Base-by-base conservation (phyloP, 2,329 filamentous ascomycete genomes). In the Paraconiothyrium brasiliense region DNA sequence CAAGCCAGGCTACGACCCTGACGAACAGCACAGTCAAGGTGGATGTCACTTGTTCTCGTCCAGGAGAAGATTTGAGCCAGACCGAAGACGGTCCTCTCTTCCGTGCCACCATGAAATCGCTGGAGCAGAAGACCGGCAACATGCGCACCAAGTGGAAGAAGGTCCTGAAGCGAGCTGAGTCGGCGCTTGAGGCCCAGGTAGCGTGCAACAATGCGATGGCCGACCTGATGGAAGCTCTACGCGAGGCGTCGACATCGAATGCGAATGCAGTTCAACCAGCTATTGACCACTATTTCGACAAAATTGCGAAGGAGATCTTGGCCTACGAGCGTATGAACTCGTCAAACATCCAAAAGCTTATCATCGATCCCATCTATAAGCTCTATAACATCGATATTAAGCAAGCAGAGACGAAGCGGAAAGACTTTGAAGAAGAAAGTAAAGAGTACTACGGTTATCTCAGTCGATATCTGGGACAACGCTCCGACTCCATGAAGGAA, bases 381-480 rank as follows among this genome's bases (percentile, higher is more conserved):
- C 83, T 99, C 14, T 99, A 99, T 79, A 93, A 93, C 63, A 86
- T 94, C 66, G 96, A 99, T 73, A 98, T 99, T 82, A 99, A 99
- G 79, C 93, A 97, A 78, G 96, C 94, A 30, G 95, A 99, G 74
- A 86, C 91, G 44, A 99, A 99, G 83, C 97, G 95, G 80, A 93
- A 95, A 67, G 95, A 98, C 70, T 99, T 99, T 71, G 95, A 99
- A 67, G 95, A 99, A 73, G 95, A 99, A 78, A 98, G 94, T 82
- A 95, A 97, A 77, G 95, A 99, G 76, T 99, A 97, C 80, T 99
- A 99, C 80, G 90, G 91, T 65, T 99, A 97, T 76, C 92, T 98
- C 54, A 92, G 93, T 65, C 89, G 93, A 50, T 99, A 99, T 79
- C 87, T 99, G n/a, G 95, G 95, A 35, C 94, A 98, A 77, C 88